A percentile compares a stretch with the other conserved stretches of the same genome.
Evolutionary conservation across 2,329 filamentous ascomycete genomes (phyloP).

Genomic region (Botrytis byssoidea): DNA sequence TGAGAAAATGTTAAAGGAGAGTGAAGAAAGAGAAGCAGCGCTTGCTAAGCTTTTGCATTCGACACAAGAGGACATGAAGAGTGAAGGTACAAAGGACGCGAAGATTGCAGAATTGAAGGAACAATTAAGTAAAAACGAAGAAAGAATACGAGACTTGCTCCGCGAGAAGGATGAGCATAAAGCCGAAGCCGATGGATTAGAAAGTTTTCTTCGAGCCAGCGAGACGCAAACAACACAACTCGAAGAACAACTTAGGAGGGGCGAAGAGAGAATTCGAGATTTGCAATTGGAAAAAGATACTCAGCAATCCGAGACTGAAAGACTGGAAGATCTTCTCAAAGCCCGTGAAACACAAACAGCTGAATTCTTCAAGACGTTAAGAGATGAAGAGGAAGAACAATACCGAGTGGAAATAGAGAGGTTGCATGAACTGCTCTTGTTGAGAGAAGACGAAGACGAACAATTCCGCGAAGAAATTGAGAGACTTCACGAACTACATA

Average conservation of each 20-base stretch:
- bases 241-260: background rate
- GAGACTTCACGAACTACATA: background rate
- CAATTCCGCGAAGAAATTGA: slow-evolving; percentile 1
- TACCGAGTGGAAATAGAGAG: slow-evolving; percentile 2
- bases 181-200: slow-evolving; percentile 7
- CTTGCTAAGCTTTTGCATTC: background rate
- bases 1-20: slow-evolving; percentile 7
- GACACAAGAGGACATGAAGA: background rate
- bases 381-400: slow-evolving; percentile 2
- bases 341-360: background rate
- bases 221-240: slow-evolving; percentile 1
- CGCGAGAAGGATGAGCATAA: background rate
- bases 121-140: background rate
- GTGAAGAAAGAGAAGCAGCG: background rate
- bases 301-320: background rate
- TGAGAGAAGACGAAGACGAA: background rate
- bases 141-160: background rate
- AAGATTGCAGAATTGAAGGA: background rate
- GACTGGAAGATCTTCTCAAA: background rate
- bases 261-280: background rate
- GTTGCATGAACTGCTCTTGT: background rate
- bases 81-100: background rate
- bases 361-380: background rate
- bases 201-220: background rate
- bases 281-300: background rate